Conservation (phyloP, 202 grass and related monocot species). For the Schoenoplectus tabernaemontani region DNA sequence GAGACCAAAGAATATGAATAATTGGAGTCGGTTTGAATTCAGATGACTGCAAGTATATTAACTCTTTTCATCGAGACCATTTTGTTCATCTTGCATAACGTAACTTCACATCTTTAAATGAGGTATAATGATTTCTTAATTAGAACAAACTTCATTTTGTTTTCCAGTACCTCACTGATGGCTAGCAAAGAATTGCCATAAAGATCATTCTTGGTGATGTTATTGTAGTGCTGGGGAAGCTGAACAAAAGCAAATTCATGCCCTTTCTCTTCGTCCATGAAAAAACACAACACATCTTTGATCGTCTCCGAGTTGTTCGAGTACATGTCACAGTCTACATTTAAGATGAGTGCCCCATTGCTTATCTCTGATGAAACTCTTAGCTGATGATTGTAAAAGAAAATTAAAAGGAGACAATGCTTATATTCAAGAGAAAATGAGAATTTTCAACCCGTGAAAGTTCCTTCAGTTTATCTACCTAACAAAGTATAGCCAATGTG, state of each 20-base stretch:
- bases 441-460: background rate
- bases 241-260: slow-evolving; percentile 34
- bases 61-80: background rate
- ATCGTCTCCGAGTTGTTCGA: slow-evolving; percentile 37
- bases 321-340: slow-evolving; percentile 44
- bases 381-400: slow-evolving; percentile 6
- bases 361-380: slow-evolving; percentile 41
- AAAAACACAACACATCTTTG: slow-evolving; percentile 35
- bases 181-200: slow-evolving; percentile 22
- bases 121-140: background rate
- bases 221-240: slow-evolving; percentile 28
- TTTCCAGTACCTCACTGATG: background rate
- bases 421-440: background rate
- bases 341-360: slow-evolving; percentile 36
- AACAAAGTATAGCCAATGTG: background rate
- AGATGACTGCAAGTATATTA: background rate
- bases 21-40: background rate
- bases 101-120: background rate
- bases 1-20: background rate
- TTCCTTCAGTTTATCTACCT: background rate
- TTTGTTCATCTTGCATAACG: background rate
- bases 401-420: background rate
- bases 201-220: slow-evolving; percentile 36
- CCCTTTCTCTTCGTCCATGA: slow-evolving; percentile 40
- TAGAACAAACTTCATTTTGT: background rate